Conservation (phyloP, 2,329 filamentous ascomycete genomes). For the Dactylellina parvicollis region DNA sequence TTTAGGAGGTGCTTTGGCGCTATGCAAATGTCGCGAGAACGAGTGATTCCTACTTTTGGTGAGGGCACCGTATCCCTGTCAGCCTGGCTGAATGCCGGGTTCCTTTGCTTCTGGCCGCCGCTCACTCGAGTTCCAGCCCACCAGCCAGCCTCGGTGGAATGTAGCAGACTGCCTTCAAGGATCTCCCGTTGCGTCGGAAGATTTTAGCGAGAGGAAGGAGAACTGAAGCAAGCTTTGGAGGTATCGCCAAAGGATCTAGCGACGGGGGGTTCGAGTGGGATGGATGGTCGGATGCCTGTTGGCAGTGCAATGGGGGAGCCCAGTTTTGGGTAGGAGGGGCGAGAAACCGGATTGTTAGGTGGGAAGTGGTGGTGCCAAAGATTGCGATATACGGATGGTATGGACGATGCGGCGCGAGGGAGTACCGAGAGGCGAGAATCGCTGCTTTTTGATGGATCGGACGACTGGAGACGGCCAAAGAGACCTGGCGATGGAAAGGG, state of each 20-base stretch:
- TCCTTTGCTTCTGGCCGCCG: conserved; percentile 27
- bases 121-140: conserved; percentile 26
- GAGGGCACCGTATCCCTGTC: conserved; percentile 37
- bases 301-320: too few species aligned
- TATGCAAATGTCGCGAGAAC: conserved; percentile 36
- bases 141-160: conserved; percentile 37
- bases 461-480: neutral
- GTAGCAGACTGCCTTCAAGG: conserved; percentile 14
- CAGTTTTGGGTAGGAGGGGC: neutral
- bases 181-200: conserved; percentile 11
- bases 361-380: neutral
- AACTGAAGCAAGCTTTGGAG: neutral
- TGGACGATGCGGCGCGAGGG: neutral
- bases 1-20: conserved; percentile 13
- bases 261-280: neutral
- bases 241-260: neutral
- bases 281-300: neutral
- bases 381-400: too few species aligned
- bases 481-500: neutral
- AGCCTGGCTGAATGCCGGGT: conserved; percentile 53
- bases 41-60: conserved; percentile 35
- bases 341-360: conserved; percentile 10
- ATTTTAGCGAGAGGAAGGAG: conserved; percentile 9
- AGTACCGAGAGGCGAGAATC: neutral
- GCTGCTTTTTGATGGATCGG: neutral